Conservation (phyloP, 768 basidiomycete species). For the Russula dissimulans region DNA sequence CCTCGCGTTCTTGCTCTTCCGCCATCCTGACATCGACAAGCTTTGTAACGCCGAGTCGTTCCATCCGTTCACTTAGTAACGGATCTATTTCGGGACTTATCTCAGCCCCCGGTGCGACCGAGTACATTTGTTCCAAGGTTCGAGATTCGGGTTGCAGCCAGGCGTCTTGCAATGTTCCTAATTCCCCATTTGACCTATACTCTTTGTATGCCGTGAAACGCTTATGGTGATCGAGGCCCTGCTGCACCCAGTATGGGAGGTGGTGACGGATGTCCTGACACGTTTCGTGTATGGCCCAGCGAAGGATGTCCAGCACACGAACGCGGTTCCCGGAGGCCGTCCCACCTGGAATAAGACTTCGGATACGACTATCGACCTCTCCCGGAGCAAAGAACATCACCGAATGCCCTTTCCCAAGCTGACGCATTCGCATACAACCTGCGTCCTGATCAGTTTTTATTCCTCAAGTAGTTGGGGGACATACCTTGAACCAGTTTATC, state of each 20-base stretch:
- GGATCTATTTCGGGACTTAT: neutral
- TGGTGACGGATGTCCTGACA: conserved; percentile 14
- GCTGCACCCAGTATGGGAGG: conserved; percentile 11
- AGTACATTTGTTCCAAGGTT: conserved; percentile 14
- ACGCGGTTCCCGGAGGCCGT: neutral
- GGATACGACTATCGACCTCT: conserved; percentile 13
- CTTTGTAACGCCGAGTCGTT: neutral
- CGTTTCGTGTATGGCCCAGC: conserved; percentile 16
- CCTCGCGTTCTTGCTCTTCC: conserved; percentile 17
- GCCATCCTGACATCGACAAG: neutral
- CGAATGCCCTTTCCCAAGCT: conserved; percentile 14
- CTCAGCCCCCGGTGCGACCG: neutral
- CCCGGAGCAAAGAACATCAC: conserved; percentile 14
- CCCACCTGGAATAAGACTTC: neutral
- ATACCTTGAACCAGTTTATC: conserved; percentile 44
- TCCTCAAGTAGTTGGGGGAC: neutral
- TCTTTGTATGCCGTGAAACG: neutral
- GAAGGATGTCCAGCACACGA: conserved; percentile 7
- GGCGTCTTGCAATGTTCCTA: neutral
- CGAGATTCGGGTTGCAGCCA: conserved; percentile 11
- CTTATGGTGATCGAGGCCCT: conserved; percentile 3
- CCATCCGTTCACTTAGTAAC: neutral
- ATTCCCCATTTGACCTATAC: neutral
- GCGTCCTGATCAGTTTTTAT: neutral
- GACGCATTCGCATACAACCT: conserved; percentile 19